Base-by-base conservation (phyloP, 225 moss, liverwort and hornwort species). In the Climacium dendroides region DNA sequence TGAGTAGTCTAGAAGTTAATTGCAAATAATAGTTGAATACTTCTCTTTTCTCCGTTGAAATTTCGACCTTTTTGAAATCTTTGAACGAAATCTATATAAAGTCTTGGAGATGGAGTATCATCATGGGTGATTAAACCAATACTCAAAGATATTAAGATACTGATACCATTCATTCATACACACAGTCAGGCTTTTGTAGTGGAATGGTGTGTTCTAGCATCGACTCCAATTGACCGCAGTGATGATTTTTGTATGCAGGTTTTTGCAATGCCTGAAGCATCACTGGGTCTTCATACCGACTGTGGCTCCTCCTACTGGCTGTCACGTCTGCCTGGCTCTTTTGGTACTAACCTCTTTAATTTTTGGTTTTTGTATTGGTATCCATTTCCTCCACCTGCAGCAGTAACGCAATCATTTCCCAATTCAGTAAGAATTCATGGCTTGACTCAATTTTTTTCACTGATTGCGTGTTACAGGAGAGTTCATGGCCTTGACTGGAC, bases 251-350 rank as follows among this genome's bases (percentile, higher is more conserved):
- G 7, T 29, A 4, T 79, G 89, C 92, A 98, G 98, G 83, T 97
- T 20, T 99, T 97, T 84, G 94, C 98, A n/a, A 97, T 97, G 97
- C 98, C 98, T n/a, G 98, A 99, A 91, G 98, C 94, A 75, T 93
- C 93, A 7, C 84, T 99, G 59, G 98, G 98, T 41, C 92, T 97
- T 89, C 98, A 99, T 83, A 91, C 98, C 12, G 98, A 99, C 81
- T 96, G 96, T 90, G 98, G 98, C 91, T 89, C 97, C 43, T 97
- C 98, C 39, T 90, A 90, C 89, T 99, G 97, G 97, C 95, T 99
- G 58, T 97, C 98, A 48, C 93, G 89, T 50, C 91, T 98, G 57
- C 80, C 89, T 87, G 98, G 96, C 73, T 91, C 92, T 50, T 88
- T 94, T 12, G 98, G 98, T 98, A 50, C 50, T 50, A 98, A 28